Conservation (phyloP, 495 filamentous ascomycete genomes). For the Neurospora intermedia region DNA sequence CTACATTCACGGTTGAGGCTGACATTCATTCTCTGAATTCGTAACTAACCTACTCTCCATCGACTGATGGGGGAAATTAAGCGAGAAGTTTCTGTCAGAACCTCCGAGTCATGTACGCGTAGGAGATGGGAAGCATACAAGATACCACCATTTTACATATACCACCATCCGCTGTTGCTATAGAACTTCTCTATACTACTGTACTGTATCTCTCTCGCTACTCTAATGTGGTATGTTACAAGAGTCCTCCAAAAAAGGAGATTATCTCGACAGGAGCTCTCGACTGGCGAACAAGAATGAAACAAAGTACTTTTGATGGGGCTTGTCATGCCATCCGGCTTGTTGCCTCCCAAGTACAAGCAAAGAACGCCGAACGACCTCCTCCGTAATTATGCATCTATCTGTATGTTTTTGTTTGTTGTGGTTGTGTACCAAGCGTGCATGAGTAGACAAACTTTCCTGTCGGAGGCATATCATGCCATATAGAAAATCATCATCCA, state of each 20-base stretch:
- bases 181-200: neutral
- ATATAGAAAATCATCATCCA: neutral
- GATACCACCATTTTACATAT: neutral
- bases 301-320: neutral
- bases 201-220: neutral
- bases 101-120: neutral
- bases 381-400: neutral
- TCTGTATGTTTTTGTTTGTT: neutral
- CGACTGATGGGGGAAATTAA: neutral
- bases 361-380: neutral
- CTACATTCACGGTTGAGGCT: no score
- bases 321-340: neutral
- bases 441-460: neutral
- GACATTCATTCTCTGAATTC: no score
- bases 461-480: neutral
- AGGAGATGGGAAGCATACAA: neutral
- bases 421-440: no score
- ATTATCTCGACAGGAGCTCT: neutral
- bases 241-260: neutral
- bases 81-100: neutral
- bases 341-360: neutral
- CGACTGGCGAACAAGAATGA: neutral
- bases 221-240: neutral
- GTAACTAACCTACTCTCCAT: no score
- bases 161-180: neutral